Percentiles rank a stretch among this genome's conserved stretches.
These are phyloP conservation scores for Aspergillus costaricaensis DNA, from an alignment of 2,329 filamentous ascomycete species.

Conservation along the genomic window DNA sequence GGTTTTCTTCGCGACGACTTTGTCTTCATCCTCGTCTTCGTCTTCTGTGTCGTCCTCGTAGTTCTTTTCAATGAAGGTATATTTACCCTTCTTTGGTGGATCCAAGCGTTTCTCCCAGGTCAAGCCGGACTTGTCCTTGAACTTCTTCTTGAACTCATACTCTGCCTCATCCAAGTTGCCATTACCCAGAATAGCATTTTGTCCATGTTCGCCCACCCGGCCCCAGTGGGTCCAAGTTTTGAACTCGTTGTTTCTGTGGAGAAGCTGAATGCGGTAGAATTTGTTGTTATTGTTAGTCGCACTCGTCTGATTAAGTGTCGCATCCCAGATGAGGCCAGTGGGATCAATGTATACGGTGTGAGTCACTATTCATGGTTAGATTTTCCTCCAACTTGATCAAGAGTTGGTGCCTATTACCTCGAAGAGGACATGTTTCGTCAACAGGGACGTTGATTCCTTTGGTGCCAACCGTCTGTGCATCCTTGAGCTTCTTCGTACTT, in stretches of 20 bases:
- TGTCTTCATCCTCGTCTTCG: conserved; percentile 44
- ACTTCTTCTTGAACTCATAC: conserved; percentile 55
- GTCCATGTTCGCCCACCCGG: conserved; percentile 63
- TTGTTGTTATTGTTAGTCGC: conserved; percentile 75
- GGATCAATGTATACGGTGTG: conserved; percentile 65
- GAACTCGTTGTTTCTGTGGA: conserved; percentile 45
- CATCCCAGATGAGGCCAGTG: conserved; percentile 71
- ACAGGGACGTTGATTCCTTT: conserved; percentile 49
- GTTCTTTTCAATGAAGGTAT: conserved; percentile 77
- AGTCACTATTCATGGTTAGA: conserved; percentile 9
- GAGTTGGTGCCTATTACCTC: neutral
- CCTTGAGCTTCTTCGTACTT: conserved; percentile 42
- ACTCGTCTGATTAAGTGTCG: conserved; percentile 77
- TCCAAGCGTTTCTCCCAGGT: conserved; percentile 51
- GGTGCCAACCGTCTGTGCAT: conserved; percentile 48
- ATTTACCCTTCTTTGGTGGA: conserved; percentile 60
- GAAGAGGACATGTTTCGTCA: conserved; percentile 42
- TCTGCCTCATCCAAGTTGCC: conserved; percentile 45
- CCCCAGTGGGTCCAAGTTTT: conserved; percentile 79
- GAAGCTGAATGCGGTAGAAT: conserved; percentile 73
- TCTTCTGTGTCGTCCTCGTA: conserved; percentile 68
- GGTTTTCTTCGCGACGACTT: conserved; percentile 32
- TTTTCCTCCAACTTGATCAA: neutral
- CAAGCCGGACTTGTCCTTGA: conserved; percentile 58
- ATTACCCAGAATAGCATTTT: conserved; percentile 44